A percentile compares a stretch with the other conserved stretches of the same genome.
These are phyloP conservation scores for Penicillium egyptiacum DNA, from an alignment of 495 filamentous ascomycete species.

Conservation along the genomic window DNA sequence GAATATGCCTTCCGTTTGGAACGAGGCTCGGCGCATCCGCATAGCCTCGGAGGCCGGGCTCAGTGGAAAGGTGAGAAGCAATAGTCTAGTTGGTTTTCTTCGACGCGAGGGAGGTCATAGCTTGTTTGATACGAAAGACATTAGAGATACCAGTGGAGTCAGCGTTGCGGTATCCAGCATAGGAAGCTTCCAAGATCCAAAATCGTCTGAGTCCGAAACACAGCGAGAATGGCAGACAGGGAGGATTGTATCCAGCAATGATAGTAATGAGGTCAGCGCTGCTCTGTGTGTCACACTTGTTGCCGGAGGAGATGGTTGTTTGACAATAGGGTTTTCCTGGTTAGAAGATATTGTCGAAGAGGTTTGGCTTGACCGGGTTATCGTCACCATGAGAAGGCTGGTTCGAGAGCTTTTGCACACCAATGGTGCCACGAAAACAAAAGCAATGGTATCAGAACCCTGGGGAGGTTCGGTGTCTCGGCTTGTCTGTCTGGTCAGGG, in stretches of 20 bases:
- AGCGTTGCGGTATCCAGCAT: background rate
- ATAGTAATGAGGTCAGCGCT: background rate
- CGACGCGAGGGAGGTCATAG: background rate
- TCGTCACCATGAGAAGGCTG: background rate
- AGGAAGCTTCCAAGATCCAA: background rate
- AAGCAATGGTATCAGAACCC: background rate
- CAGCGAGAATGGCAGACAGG: background rate
- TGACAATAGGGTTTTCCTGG: background rate
- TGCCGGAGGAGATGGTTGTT: background rate
- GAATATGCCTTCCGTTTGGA: background rate
- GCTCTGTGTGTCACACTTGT: background rate
- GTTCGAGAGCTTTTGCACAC: background rate
- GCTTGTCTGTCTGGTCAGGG: background rate
- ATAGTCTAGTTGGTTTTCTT: background rate
- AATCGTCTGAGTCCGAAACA: background rate
- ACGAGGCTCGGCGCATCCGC: background rate
- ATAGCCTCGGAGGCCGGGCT: background rate
- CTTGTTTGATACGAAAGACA: background rate
- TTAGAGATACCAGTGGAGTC: background rate
- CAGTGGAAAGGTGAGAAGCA: background rate
- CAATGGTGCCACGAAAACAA: background rate
- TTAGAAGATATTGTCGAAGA: background rate
- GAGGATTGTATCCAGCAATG: background rate
- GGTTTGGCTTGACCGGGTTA: background rate
- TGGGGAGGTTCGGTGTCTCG: conserved; percentile 4